Evolutionary conservation across 2,329 filamentous ascomycete genomes (phyloP).

Genomic region (Chrysoporthe puriensis): DNA sequence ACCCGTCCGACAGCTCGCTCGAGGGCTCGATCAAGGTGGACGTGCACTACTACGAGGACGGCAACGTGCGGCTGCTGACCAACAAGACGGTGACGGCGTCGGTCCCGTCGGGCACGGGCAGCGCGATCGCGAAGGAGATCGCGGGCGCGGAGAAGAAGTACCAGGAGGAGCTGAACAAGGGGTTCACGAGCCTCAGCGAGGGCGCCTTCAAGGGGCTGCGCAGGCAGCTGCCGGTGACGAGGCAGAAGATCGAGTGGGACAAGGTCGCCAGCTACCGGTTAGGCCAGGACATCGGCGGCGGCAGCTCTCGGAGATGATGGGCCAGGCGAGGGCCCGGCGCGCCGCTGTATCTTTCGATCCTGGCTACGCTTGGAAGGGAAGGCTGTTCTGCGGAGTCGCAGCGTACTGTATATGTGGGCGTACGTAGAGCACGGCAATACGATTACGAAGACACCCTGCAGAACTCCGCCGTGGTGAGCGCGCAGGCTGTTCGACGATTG

Average conservation of each 20-base stretch:
- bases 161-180: constrained; percentile 92
- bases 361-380: background rate
- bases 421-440: background rate
- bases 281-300: constrained; percentile 77
- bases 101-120: constrained; percentile 64
- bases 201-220: constrained; percentile 93
- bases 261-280: constrained; percentile 92
- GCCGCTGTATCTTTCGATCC: background rate
- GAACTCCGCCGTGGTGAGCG: background rate
- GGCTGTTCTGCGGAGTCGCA: background rate
- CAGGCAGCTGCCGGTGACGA: constrained; percentile 90
- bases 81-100: constrained; percentile 72
- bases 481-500: background rate
- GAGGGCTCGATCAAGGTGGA: constrained; percentile 87
- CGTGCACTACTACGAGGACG: constrained; percentile 99
- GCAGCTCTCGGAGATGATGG: constrained; percentile 57
- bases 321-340: background rate
- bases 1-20: constrained; percentile 68
- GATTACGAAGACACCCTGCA: background rate
- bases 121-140: constrained; percentile 77
- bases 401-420: background rate
- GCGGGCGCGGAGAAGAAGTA: constrained; percentile 84
- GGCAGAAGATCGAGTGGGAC: constrained; percentile 99
- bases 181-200: constrained; percentile 86
- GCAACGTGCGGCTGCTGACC: constrained; percentile 93